phyloP scores from a whole-genome alignment of 75 land plant genomes.

The Cunninghamia lanceolata region DNA sequence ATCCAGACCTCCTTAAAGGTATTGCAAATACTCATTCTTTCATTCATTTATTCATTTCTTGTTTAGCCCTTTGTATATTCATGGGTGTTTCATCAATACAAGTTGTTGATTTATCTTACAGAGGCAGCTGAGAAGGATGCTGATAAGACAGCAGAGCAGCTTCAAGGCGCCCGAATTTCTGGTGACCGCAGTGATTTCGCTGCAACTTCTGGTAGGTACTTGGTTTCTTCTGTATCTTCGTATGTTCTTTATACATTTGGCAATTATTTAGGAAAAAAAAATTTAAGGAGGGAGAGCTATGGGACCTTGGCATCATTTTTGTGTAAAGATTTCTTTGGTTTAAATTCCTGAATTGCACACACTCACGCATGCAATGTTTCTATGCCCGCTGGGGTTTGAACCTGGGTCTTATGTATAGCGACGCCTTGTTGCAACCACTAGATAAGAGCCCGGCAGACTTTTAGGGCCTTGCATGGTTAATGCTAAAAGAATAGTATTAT shows the following conservation, averaged over 20 bases:
- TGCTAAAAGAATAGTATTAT: not conserved
- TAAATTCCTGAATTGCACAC: not conserved
- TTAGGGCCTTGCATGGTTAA: not conserved
- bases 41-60: not conserved
- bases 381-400: not conserved
- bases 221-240: not conserved
- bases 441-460: not conserved
- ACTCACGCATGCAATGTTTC: not conserved
- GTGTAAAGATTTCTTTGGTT: not conserved
- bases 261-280: not conserved
- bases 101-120: constrained; percentile 15
- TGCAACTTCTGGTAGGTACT: constrained; percentile 30
- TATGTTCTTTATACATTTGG: not conserved
- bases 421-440: too few relatives aligned
- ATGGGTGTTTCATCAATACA: not conserved
- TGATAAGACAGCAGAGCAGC: constrained; percentile 69
- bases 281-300: too few relatives aligned
- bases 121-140: constrained; percentile 45
- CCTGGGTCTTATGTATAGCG: too few relatives aligned
- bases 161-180: constrained; percentile 63
- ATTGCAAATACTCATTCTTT: not conserved
- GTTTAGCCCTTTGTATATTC: not conserved
- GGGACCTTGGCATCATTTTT: too few relatives aligned
- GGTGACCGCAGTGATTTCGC: constrained; percentile 27
- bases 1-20: constrained; percentile 88